Percentiles rank a stretch among this genome's conserved stretches.
phyloP scores from a whole-genome alignment of 129 eudicot species.

The Flaveria ramosissima region DNA sequence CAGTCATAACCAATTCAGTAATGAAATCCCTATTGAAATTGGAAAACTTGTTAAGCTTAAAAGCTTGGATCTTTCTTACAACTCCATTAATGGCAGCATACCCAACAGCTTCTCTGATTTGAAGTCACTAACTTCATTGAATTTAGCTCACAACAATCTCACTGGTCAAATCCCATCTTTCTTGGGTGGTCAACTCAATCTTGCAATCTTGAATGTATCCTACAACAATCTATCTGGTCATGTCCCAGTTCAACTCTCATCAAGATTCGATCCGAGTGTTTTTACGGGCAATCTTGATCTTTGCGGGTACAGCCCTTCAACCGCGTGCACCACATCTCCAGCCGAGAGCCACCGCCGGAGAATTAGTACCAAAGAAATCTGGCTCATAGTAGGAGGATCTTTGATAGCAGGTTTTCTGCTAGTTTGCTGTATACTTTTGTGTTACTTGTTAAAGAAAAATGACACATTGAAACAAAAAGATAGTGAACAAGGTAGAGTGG shows the following conservation, averaged over 20 bases:
- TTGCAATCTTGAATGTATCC: slow-evolving; percentile 70
- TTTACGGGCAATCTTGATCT: slow-evolving; percentile 70
- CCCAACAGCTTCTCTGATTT: slow-evolving; percentile 54
- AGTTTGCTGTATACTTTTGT: slow-evolving; percentile 56
- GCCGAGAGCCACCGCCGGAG: slow-evolving; percentile 32
- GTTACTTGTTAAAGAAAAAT: slow-evolving; percentile 54
- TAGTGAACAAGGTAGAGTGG: slow-evolving; percentile 36
- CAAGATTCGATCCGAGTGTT: slow-evolving; percentile 60
- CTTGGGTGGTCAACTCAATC: slow-evolving; percentile 54
- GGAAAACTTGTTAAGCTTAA: slow-evolving; percentile 54
- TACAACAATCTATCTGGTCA: slow-evolving; percentile 74
- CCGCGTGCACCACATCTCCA: slow-evolving; percentile 49
- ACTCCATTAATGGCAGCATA: slow-evolving; percentile 62
- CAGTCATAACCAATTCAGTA: slow-evolving; percentile 54
- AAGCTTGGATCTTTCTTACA: slow-evolving; percentile 61
- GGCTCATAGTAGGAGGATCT: slow-evolving; percentile 66
- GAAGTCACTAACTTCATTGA: slow-evolving; percentile 42
- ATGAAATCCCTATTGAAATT: slow-evolving; percentile 49
- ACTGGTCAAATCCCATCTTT: slow-evolving; percentile 67
- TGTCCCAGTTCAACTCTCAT: slow-evolving; percentile 56
- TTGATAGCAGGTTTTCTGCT: slow-evolving; percentile 53
- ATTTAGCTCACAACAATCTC: slow-evolving; percentile 55
- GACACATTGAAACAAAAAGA: slow-evolving; percentile 40
- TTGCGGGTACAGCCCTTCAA: slow-evolving; percentile 66
- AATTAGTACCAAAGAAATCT: slow-evolving; percentile 49